A percentile compares a stretch with the other conserved stretches of the same genome.
Evolutionary conservation across 2,329 filamentous ascomycete species (phyloP).

Genomic region (Talaromyces sp.): DNA sequence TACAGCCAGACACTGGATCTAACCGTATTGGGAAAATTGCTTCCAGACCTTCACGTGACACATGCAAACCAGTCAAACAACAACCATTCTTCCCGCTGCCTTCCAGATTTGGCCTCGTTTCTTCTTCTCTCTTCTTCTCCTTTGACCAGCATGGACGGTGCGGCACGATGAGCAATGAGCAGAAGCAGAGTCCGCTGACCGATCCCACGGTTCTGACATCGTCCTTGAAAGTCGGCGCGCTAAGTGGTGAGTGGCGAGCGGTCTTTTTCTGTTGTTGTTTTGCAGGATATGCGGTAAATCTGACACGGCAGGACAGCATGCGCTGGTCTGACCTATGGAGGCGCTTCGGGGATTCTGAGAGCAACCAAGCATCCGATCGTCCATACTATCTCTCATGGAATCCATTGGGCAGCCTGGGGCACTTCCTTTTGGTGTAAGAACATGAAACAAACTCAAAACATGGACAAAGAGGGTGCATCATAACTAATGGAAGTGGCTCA

Average conservation of each 20-base stretch:
- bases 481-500: slow-evolving; percentile 41
- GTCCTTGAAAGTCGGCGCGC: slow-evolving; percentile 55
- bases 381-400: slow-evolving; percentile 65
- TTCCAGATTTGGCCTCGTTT: neutral
- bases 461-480: neutral
- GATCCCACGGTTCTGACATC: slow-evolving; percentile 21
- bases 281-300: neutral
- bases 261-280: neutral
- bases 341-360: slow-evolving; percentile 65
- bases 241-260: slow-evolving; percentile 46
- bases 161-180: neutral
- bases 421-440: slow-evolving; percentile 68
- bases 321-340: slow-evolving; percentile 59
- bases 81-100: neutral
- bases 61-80: slow-evolving; percentile 11
- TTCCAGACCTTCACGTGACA: neutral
- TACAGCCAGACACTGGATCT: neutral
- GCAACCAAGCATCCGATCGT: slow-evolving; percentile 58
- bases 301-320: slow-evolving; percentile 42
- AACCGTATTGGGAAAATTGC: neutral
- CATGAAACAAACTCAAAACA: neutral
- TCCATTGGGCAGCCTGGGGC: slow-evolving; percentile 77
- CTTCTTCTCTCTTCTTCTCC: neutral
- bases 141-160: neutral
- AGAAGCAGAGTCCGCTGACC: slow-evolving; percentile 13